A percentile compares a stretch with the other conserved stretches of the same genome.
phyloP scores from a whole-genome alignment of 441 rosid species.

The Metrosideros polymorpha region DNA sequence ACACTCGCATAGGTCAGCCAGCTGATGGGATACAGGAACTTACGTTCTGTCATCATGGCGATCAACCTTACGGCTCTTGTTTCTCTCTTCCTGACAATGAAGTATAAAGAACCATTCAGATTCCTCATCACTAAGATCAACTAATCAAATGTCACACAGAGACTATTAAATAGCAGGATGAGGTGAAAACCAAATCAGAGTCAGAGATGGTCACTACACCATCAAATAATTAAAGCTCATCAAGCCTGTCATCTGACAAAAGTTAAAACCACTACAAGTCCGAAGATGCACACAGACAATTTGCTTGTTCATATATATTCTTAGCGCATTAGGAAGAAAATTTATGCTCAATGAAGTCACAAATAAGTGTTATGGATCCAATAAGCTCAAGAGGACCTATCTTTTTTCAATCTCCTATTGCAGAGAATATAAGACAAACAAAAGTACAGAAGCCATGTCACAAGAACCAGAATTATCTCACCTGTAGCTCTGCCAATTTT shows the following conservation, averaged over 20 bases:
- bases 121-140: background rate
- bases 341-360: background rate
- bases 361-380: background rate
- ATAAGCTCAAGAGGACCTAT: background rate
- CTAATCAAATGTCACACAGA: constrained; percentile 7
- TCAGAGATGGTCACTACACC: background rate
- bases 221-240: background rate
- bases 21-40: background rate
- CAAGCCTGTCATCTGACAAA: background rate
- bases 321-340: background rate
- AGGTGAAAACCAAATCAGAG: background rate
- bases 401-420: background rate
- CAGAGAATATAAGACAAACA: background rate
- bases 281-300: background rate
- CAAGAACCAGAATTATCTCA: constrained; percentile 8
- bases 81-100: constrained; percentile 73
- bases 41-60: constrained; percentile 56
- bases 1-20: background rate
- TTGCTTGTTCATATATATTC: background rate
- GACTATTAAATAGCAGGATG: background rate
- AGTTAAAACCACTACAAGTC: background rate
- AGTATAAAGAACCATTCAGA: constrained; percentile 6
- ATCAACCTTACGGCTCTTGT: constrained; percentile 59
- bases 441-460: background rate
- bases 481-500: constrained; percentile 89